Percentiles rank a stretch among this genome's conserved stretches.
Evolutionary conservation across 768 basidiomycete species (phyloP).

Genomic region (Agaricus sinodeliciosus): DNA sequence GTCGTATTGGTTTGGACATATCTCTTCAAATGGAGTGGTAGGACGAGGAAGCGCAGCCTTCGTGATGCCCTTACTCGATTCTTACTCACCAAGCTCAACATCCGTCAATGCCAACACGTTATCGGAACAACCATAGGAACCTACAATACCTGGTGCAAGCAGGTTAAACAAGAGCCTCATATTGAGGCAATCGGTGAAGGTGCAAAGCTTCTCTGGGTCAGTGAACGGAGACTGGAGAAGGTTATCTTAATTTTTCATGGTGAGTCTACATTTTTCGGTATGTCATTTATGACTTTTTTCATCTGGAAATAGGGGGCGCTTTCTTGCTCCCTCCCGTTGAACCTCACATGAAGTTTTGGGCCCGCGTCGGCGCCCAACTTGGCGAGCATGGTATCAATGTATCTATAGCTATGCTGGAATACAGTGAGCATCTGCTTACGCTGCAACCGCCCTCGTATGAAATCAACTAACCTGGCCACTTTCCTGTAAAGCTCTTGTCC

Average conservation of each 20-base stretch:
- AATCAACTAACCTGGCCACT: not conserved
- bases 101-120: not conserved
- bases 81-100: not conserved
- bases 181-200: conserved; percentile 12
- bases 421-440: conserved; percentile 9
- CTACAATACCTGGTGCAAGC: conserved; percentile 1
- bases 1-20: conserved; percentile 4
- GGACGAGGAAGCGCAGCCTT: conserved; percentile 4
- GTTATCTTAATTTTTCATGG: conserved; percentile 16
- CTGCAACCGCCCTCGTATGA: not conserved
- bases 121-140: not conserved
- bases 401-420: conserved; percentile 14
- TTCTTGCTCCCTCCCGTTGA: conserved; percentile 11
- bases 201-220: conserved; percentile 14
- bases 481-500: conserved; percentile 18
- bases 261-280: not conserved
- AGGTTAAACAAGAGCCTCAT: not conserved
- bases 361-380: conserved; percentile 9
- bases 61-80: conserved; percentile 1
- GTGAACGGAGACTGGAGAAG: conserved; percentile 13
- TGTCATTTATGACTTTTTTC: not conserved
- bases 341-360: conserved; percentile 7
- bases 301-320: conserved; percentile 12
- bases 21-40: conserved; percentile 7
- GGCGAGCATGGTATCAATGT: conserved; percentile 11